Evolutionary conservation across 192 early-diverging fungal genomes (phyloP), one percentile per base, ranked within the genome.

Genomic region (Phlyctochytrium bullatum): DNA sequence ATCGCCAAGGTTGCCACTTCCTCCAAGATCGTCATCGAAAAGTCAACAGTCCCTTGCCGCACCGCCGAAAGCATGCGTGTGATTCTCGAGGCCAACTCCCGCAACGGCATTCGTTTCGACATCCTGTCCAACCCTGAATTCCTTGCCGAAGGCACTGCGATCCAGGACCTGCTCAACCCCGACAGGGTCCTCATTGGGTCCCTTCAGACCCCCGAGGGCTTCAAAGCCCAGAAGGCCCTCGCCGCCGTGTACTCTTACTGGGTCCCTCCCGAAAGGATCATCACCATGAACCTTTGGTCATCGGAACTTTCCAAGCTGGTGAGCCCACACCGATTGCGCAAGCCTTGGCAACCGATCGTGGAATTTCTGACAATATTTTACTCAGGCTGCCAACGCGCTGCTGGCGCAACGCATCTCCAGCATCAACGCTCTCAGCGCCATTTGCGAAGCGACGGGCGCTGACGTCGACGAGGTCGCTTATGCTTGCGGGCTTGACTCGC

Each of bases 101-200:
- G 67, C 30, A 72, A 76, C 23, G 80, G 79, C 34, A 88, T 93
- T 33, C 79, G 77, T 32, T 95, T 97, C 72, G 86, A 89, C 64
- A 93, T 97, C 56, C 80, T 95, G 52, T 92, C 93, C 17, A 97
- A 97, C 78, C 94, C 94, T 24, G 94, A 97, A 82, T 97, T 97
- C 79, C 84, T 97, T 66, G 92, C 93, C 67, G 95, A 97, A 76
- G 95, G 93, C 52, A 93, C 93, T 23, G 93, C 93, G 24, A 86
- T 95, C 57, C 77, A 70, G 25, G 92, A 97, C 73, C 80, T 97
- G 56, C 67, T 91, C 32, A 71, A 86, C 67, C 95, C 95, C 14
- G 95, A 95, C 79, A 89, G 95, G 60, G 91, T 95, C 29, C 80
- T 97, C 34, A 95, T 95, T 75, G 92, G 93, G 66, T 86, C 87